Conservation (phyloP, 345 rosid species). For the Murraya paniculata region DNA sequence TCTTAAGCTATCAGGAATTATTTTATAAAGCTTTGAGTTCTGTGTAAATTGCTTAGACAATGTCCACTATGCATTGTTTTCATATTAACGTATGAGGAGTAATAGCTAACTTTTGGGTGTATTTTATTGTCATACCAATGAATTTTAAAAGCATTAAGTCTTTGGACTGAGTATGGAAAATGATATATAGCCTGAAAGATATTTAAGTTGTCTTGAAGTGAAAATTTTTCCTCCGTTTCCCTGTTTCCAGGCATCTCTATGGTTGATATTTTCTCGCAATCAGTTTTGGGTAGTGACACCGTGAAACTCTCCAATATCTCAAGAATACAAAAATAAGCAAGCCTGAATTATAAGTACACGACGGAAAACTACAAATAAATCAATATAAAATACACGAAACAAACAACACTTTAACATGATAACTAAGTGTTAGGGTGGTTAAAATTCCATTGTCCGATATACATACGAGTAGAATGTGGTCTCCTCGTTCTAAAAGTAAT, state of each 20-base stretch:
- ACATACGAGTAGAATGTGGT: too few species aligned
- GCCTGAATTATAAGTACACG: too few species aligned
- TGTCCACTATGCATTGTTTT: not conserved
- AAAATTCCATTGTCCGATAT: too few species aligned
- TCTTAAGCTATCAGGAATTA: not conserved
- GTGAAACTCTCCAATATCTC: too few species aligned
- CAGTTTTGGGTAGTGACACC: not conserved
- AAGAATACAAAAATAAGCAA: too few species aligned
- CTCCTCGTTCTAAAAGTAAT: too few species aligned
- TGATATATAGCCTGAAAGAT: not conserved
- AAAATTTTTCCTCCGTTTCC: not conserved
- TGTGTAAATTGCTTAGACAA: not conserved
- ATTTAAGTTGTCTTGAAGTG: constrained; percentile 3
- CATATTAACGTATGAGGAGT: not conserved
- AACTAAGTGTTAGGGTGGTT: too few species aligned
- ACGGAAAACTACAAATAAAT: too few species aligned
- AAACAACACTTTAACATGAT: too few species aligned
- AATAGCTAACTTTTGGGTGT: not conserved
- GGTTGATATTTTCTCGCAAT: not conserved
- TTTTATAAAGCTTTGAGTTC: constrained; percentile 1
- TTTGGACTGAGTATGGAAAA: not conserved
- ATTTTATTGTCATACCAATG: not conserved
- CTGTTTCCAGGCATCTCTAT: not conserved
- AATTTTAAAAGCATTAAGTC: not conserved
- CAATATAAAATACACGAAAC: too few species aligned